phyloP scores from a whole-genome alignment of 2,329 filamentous ascomycete species.

The Fusarium chaquense region DNA sequence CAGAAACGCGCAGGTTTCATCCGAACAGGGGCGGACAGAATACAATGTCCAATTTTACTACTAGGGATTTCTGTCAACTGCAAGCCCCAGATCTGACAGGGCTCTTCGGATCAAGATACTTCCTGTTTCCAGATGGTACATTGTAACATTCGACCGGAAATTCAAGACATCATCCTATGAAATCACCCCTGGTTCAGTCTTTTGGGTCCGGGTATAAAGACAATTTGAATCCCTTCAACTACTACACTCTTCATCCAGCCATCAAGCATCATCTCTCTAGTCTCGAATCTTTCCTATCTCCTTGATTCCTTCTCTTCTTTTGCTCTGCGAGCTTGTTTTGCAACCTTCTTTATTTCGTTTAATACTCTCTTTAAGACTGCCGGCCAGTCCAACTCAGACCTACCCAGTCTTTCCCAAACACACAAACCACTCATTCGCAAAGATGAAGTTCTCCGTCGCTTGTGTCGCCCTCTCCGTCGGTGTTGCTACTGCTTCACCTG shows the following conservation, averaged over 20 bases:
- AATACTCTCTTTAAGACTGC: conserved; percentile 11
- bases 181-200: not conserved
- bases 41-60: not conserved
- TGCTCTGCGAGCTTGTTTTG: conserved; percentile 8
- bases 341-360: conserved; percentile 3
- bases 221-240: not conserved
- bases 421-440: not conserved
- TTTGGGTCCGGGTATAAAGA: not conserved
- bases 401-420: not conserved
- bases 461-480: conserved; percentile 10
- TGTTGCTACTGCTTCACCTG: conserved; percentile 9
- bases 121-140: conserved; percentile 12
- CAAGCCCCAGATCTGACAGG: not conserved
- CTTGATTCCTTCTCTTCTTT: conserved; percentile 5
- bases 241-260: not conserved
- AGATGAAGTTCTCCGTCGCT: conserved; percentile 15
- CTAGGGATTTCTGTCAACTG: not conserved
- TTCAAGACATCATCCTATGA: not conserved
- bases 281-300: not conserved
- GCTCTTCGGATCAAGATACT: conserved; percentile 6
- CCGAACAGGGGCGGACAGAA: not conserved
- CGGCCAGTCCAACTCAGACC: conserved; percentile 4
- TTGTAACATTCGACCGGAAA: not conserved
- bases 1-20: not conserved
- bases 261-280: not conserved